phyloP scores from a whole-genome alignment of 2,329 filamentous ascomycete species.

The Fusarium sp. region DNA sequence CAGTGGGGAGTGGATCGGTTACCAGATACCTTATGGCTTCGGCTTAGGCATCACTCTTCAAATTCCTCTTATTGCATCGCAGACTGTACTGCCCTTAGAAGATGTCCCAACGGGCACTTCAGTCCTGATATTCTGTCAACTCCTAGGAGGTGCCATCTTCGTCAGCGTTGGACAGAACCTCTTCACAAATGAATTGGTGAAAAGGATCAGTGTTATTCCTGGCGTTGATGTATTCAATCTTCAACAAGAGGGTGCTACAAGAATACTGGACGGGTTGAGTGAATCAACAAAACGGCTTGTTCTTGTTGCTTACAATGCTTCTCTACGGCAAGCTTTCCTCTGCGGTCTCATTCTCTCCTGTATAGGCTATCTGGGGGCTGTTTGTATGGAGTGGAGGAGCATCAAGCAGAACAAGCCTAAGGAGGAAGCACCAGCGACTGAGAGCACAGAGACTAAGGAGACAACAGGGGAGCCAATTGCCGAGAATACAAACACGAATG shows the following conservation, averaged over 20 bases:
- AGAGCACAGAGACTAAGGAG: neutral
- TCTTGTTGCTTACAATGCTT: neutral
- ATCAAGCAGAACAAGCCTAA: neutral
- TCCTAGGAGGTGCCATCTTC: constrained; percentile 50
- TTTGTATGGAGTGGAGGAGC: neutral
- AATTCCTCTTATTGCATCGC: constrained; percentile 53
- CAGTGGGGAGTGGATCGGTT: constrained; percentile 53
- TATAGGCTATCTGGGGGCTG: neutral
- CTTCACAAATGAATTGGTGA: constrained; percentile 14
- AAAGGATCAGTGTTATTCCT: neutral
- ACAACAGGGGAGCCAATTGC: neutral
- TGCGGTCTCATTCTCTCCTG: neutral
- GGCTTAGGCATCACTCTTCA: constrained; percentile 55
- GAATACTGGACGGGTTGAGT: neutral
- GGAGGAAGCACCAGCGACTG: neutral
- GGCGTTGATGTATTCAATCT: neutral
- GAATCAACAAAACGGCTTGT: neutral
- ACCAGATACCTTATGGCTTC: constrained; percentile 54
- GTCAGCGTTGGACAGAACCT: constrained; percentile 22
- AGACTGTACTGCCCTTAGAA: constrained; percentile 51
- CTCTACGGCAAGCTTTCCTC: neutral
- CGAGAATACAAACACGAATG: neutral
- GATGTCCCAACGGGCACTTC: constrained; percentile 57
- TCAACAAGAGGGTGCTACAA: neutral
- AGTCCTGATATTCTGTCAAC: constrained; percentile 56